Evolutionary conservation across 2,329 filamentous ascomycete species (phyloP), one percentile per base, ranked within the genome.

Genomic region (Tolypocladium tundrense): DNA sequence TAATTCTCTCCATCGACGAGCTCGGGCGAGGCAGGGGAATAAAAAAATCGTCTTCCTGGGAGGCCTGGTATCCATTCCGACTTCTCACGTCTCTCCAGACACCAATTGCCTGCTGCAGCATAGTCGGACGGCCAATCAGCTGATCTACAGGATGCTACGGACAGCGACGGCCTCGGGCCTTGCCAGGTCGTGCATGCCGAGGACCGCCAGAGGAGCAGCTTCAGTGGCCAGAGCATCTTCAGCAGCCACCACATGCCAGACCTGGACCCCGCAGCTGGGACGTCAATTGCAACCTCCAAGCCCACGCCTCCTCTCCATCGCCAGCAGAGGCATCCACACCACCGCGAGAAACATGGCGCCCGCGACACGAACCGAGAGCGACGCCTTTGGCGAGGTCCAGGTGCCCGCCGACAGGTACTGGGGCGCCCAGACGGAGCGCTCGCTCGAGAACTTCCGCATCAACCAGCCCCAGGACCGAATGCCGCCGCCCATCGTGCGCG

Each of bases 401-500:
- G 92, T 97, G 66, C 83, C 88, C 48, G 82, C 83, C 64, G 91
- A 96, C 84, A 93, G 88, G 80, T 99, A 99, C 83, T 99, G 94
- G 93, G 94, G 94, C 71, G 93, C 93, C 61, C 93, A 97, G 82
- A 97, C 93, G 57, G 88, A 97, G 83, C 88, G 93, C 65, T 97
- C 93, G 56, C 84, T 97, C 73, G 88, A 89, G 75, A 99, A 99
- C 82, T 99, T 99, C 83, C 88, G 88, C 75, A 97, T 99, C 85
- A 97, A 97, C 79, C 94, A 97, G 82, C 94, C 94, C 60, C 91
- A 96, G 77, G 94, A 99, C 73, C 91, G 94, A 73, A 97, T 97
- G 92, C 94, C 94, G 54, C 87, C 91, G 64, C 89, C 92, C 52
- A 88, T 99, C 67, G 81, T 97, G 69, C 88, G 86, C 75, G 94